phyloP scores from a whole-genome alignment of 2,329 filamentous ascomycete species.

The Hymenoscyphus fructigenus region DNA sequence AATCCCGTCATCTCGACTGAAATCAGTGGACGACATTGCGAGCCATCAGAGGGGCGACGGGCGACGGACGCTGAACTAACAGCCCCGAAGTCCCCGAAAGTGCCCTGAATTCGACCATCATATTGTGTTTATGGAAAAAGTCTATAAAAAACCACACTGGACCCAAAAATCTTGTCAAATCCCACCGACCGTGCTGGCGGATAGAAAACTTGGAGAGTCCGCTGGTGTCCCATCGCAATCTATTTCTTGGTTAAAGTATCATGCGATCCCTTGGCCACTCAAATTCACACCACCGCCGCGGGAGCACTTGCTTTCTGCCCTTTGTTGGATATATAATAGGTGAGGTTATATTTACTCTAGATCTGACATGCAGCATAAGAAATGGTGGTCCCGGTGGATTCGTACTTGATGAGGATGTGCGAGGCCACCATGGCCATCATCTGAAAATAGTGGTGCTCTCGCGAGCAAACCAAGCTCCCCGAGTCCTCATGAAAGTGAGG shows the following conservation, averaged over 20 bases:
- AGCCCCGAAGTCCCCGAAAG: neutral
- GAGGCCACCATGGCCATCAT: conserved; percentile 4
- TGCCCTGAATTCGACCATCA: neutral
- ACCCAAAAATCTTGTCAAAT: neutral
- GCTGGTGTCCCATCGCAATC: neutral
- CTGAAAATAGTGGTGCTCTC: neutral
- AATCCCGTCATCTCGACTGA: neutral
- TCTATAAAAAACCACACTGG: neutral
- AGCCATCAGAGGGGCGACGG: neutral
- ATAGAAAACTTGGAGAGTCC: neutral
- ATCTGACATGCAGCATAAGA: conserved; percentile 17
- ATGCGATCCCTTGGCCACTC: neutral
- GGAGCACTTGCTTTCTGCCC: neutral
- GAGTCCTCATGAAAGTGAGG: conserved; percentile 6
- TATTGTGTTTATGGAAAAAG: neutral
- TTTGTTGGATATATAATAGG: neutral
- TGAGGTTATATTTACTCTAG: conserved; percentile 12
- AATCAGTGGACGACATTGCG: neutral
- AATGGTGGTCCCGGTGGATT: conserved; percentile 3
- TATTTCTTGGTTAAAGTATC: neutral
- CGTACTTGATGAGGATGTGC: neutral
- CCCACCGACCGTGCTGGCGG: neutral
- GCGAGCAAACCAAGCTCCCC: neutral
- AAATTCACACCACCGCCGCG: neutral
- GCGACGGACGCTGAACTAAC: neutral